phyloP scores from a whole-genome alignment of 768 basidiomycete species.

The Inosperma sp. region DNA sequence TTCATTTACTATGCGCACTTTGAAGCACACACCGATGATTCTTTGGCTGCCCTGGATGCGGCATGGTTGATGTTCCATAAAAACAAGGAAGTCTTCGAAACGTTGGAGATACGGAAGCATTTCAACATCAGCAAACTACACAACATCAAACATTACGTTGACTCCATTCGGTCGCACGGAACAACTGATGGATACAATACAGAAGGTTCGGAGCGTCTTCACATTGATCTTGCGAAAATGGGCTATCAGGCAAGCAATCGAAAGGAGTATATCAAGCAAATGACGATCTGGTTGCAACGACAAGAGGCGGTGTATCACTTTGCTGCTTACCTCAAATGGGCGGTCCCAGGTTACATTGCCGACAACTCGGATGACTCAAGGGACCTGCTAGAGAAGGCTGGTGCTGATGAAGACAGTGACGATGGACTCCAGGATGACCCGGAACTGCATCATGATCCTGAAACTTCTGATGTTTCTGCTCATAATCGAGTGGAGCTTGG shows the following conservation, averaged over 20 bases:
- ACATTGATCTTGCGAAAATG: slow-evolving; percentile 41
- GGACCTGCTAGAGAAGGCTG: no score
- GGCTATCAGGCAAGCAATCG: slow-evolving; percentile 29
- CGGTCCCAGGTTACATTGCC: slow-evolving; percentile 7
- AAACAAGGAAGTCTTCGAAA: slow-evolving; percentile 30
- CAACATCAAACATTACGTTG: slow-evolving; percentile 28
- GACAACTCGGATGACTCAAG: background rate
- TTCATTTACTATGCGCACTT: slow-evolving; percentile 35
- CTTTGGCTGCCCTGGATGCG: slow-evolving; percentile 21
- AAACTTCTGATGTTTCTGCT: background rate
- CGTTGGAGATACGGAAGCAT: slow-evolving; percentile 18
- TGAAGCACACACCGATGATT: slow-evolving; percentile 23
- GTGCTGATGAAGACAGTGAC: slow-evolving; percentile 3
- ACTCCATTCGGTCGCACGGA: slow-evolving; percentile 25
- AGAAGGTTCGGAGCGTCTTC: slow-evolving; percentile 35
- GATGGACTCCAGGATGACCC: slow-evolving; percentile 7
- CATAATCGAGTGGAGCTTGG: background rate
- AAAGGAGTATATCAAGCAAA: slow-evolving; percentile 31
- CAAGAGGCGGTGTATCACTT: slow-evolving; percentile 27
- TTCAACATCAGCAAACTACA: slow-evolving; percentile 42
- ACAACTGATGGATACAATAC: slow-evolving; percentile 34
- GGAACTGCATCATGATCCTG: background rate
- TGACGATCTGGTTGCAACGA: slow-evolving; percentile 35
- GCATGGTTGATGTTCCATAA: slow-evolving; percentile 28
- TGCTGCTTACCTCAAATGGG: slow-evolving; percentile 27